These are phyloP conservation scores for Phaeoacremonium minimum DNA, from an alignment of 2,329 filamentous ascomycete genomes.

Conservation along the genomic window DNA sequence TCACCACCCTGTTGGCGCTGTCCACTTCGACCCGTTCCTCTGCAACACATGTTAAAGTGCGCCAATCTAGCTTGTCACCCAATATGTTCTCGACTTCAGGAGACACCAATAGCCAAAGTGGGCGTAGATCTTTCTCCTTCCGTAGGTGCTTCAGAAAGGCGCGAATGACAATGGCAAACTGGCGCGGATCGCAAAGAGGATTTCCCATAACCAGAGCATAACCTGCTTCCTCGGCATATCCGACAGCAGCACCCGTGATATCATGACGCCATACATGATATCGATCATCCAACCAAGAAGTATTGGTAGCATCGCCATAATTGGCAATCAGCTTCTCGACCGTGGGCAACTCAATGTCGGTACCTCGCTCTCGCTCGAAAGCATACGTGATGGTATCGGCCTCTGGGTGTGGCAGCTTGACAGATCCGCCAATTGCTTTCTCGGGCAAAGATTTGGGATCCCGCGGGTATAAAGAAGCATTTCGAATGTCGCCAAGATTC, in stretches of 20 bases:
- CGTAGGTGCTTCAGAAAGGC: conserved; percentile 73
- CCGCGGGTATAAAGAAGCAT: conserved; percentile 66
- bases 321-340: conserved; percentile 89
- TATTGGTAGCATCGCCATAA: conserved; percentile 91
- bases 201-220: conserved; percentile 84
- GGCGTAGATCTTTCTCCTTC: conserved; percentile 65
- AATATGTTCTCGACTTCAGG: conserved; percentile 74
- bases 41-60: conserved; percentile 80
- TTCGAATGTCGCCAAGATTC: conserved; percentile 67
- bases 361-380: too few species aligned
- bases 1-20: conserved; percentile 59
- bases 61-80: conserved; percentile 77
- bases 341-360: conserved; percentile 59
- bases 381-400: conserved; percentile 74
- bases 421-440: too few species aligned
- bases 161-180: conserved; percentile 69
- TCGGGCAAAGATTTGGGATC: conserved; percentile 69
- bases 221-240: conserved; percentile 73
- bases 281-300: conserved; percentile 86
- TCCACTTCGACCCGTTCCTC: conserved; percentile 84
- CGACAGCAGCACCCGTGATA: conserved; percentile 80
- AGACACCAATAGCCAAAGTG: conserved; percentile 87
- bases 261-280: conserved; percentile 84
- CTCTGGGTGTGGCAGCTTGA: conserved; percentile 76
- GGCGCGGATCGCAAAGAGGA: conserved; percentile 75